Conservation (phyloP, 805 yeast genomes). For the Kurtzmaniella fragi region DNA sequence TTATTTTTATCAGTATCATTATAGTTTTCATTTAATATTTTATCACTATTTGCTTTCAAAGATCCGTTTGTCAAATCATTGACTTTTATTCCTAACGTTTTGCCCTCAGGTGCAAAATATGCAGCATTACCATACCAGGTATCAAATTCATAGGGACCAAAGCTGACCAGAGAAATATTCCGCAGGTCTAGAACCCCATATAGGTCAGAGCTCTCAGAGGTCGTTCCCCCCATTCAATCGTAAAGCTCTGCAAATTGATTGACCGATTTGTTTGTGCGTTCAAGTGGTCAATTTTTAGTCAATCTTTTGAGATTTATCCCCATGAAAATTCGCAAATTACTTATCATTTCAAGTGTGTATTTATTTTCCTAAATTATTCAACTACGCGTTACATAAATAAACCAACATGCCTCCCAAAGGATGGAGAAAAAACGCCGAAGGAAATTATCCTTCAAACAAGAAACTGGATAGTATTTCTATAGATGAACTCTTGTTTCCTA, state of each 20-base stretch:
- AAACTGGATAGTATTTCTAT: slow-evolving; percentile 48
- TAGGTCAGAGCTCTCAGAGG: slow-evolving; percentile 27
- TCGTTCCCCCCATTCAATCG: slow-evolving; percentile 12
- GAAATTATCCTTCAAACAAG: slow-evolving; percentile 47
- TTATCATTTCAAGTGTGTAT: too few relatives aligned
- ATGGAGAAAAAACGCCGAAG: slow-evolving; percentile 74
- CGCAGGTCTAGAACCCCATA: slow-evolving; percentile 61
- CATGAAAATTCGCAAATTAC: not conserved
- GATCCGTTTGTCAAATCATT: too few relatives aligned
- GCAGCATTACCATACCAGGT: slow-evolving; percentile 91
- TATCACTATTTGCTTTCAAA: too few relatives aligned
- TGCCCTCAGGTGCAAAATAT: slow-evolving; percentile 49
- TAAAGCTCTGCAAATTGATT: too few relatives aligned
- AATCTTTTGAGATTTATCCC: too few relatives aligned
- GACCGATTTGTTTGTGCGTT: too few relatives aligned
- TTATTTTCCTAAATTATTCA: too few relatives aligned
- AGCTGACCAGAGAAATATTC: slow-evolving; percentile 60
- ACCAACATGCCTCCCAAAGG: slow-evolving; percentile 90
- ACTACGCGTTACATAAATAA: slow-evolving; percentile 1
- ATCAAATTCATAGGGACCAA: slow-evolving; percentile 63
- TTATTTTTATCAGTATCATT: too few relatives aligned
- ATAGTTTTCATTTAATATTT: too few relatives aligned
- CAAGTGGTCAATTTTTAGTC: too few relatives aligned
- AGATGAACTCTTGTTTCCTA: slow-evolving; percentile 39
- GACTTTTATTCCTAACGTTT: slow-evolving; percentile 34